Conservation (phyloP, 805 yeast genomes). For the Starmerella ratchasimensis region DNA sequence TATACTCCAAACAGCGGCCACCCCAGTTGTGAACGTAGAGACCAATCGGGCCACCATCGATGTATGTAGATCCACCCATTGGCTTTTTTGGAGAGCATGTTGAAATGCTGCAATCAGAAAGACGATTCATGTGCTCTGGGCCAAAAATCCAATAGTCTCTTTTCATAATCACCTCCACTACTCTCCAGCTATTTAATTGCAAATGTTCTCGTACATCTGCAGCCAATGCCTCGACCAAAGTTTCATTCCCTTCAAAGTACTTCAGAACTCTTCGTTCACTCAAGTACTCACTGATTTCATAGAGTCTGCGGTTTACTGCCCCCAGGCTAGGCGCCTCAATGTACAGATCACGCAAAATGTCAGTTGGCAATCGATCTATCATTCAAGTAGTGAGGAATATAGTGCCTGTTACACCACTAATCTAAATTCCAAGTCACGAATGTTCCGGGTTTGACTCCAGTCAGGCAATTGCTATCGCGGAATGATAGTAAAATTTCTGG, state of each 20-base stretch:
- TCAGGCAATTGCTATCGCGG: no score
- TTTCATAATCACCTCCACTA: constrained; percentile 13
- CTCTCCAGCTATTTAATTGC: constrained; percentile 16
- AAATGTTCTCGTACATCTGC: constrained; percentile 10
- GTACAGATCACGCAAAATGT: constrained; percentile 8
- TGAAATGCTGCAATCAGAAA: no score
- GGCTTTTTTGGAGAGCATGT: not conserved
- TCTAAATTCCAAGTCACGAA: no score
- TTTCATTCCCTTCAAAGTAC: no score
- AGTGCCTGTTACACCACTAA: no score
- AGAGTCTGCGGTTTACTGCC: constrained; percentile 12
- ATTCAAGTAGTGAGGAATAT: no score
- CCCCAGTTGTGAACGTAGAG: constrained; percentile 8
- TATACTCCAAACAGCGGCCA: constrained; percentile 11
- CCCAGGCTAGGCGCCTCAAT: constrained; percentile 12
- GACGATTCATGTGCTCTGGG: constrained; percentile 13
- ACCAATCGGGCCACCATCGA: constrained; percentile 12
- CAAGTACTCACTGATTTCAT: constrained; percentile 13
- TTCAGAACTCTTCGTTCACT: no score
- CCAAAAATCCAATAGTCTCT: constrained; percentile 19
- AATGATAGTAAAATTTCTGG: no score
- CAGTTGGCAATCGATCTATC: constrained; percentile 15
- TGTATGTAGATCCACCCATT: not conserved
- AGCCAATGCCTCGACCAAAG: constrained; percentile 15
- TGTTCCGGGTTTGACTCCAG: no score